Percentiles rank a stretch among this genome's conserved stretches.
These are phyloP conservation scores for Vigna trinervia DNA, from an alignment of 306 rosid species.

Conservation along the genomic window DNA sequence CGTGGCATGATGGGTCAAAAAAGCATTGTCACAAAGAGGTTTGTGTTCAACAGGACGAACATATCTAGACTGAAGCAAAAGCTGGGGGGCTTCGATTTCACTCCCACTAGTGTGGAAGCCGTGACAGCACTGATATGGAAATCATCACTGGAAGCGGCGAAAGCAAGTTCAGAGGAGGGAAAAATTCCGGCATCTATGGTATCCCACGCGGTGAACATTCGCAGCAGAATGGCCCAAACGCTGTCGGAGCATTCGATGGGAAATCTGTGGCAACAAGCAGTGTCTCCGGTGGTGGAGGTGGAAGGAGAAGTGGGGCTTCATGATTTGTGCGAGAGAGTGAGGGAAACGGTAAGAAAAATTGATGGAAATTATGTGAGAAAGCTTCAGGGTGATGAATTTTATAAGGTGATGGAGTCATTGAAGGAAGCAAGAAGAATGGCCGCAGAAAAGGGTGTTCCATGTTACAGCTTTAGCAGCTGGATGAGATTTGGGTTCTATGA, in stretches of 20 bases:
- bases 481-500: conserved; percentile 44
- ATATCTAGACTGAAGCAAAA: background rate
- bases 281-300: background rate
- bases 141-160: background rate
- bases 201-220: conserved; percentile 39
- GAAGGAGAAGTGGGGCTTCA: background rate
- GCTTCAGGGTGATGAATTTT: conserved; percentile 5
- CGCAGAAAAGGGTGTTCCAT: background rate
- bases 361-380: background rate
- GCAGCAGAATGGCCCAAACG: conserved; percentile 16
- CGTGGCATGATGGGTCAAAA: background rate
- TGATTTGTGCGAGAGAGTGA: background rate
- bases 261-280: background rate
- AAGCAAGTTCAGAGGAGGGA: background rate
- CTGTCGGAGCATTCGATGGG: conserved; percentile 11
- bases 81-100: background rate
- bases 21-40: background rate
- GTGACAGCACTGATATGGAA: conserved; percentile 39
- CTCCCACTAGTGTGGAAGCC: conserved; percentile 24
- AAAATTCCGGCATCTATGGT: background rate
- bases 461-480: conserved; percentile 40
- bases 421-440: background rate
- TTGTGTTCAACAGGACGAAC: background rate
- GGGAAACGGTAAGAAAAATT: background rate
- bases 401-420: background rate